These are phyloP conservation scores for Typha latifolia DNA, from an alignment of 176 grass and related monocot species.

Conservation along the genomic window DNA sequence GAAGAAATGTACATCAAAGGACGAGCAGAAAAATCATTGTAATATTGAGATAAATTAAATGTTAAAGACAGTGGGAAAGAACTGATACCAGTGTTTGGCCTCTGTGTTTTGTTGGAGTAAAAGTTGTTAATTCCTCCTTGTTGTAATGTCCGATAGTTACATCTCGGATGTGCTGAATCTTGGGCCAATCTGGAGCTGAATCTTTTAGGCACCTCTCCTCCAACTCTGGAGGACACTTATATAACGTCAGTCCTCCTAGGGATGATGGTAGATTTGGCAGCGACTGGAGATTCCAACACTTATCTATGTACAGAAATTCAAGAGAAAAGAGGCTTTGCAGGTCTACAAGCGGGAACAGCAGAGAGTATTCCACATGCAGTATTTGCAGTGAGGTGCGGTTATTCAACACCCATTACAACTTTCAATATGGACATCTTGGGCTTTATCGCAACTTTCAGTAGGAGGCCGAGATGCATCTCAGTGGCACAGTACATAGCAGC, in stretches of 20 bases:
- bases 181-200: background rate
- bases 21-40: too few relatives aligned
- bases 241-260: too few relatives aligned
- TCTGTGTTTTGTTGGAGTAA: background rate
- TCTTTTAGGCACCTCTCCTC: too few relatives aligned
- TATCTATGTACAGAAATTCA: background rate
- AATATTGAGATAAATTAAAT: too few relatives aligned
- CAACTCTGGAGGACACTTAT: too few relatives aligned
- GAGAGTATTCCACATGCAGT: background rate
- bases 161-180: too few relatives aligned
- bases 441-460: too few relatives aligned
- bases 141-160: background rate
- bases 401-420: background rate
- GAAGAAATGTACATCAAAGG: too few relatives aligned
- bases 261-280: too few relatives aligned
- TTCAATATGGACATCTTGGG: background rate
- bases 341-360: background rate
- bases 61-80: too few relatives aligned
- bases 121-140: background rate
- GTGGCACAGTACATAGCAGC: background rate
- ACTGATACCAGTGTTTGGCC: background rate
- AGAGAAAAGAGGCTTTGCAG: constrained; percentile 5
- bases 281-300: background rate
- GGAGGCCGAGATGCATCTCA: background rate
- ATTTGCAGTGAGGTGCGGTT: background rate